Evolutionary conservation across 768 basidiomycete genomes (phyloP).

Genomic region (Psilocybe sp.): DNA sequence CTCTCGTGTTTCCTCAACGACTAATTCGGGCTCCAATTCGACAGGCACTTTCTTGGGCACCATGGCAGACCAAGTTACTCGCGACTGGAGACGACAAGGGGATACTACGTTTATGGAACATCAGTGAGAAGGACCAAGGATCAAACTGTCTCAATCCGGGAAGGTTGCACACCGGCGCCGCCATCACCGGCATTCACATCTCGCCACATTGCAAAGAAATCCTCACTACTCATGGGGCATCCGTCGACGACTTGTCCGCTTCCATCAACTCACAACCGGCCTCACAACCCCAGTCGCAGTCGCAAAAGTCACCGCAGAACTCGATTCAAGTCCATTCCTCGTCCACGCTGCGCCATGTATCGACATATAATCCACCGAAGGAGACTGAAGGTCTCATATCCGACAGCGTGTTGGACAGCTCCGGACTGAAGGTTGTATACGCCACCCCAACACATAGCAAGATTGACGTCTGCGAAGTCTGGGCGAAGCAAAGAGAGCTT

Average conservation of each 20-base stretch:
- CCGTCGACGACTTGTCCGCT: slow-evolving; percentile 6
- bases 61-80: slow-evolving; percentile 75
- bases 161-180: slow-evolving; percentile 48
- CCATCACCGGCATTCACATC: slow-evolving; percentile 70
- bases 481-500: slow-evolving; percentile 26
- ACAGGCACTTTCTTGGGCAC: slow-evolving; percentile 82
- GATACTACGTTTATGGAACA: slow-evolving; percentile 49
- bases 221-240: slow-evolving; percentile 69
- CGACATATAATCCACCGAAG: slow-evolving; percentile 31
- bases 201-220: slow-evolving; percentile 84
- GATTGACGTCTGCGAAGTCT: slow-evolving; percentile 26
- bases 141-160: slow-evolving; percentile 40
- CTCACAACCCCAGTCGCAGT: background rate
- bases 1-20: background rate
- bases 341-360: slow-evolving; percentile 59
- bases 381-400: slow-evolving; percentile 46
- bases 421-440: slow-evolving; percentile 24
- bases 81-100: slow-evolving; percentile 62
- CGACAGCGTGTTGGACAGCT: slow-evolving; percentile 44
- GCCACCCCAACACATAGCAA: slow-evolving; percentile 23
- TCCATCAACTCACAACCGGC: slow-evolving; percentile 15
- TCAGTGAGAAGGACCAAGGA: slow-evolving; percentile 20
- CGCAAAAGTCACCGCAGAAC: slow-evolving; percentile 19
- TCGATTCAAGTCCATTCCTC: slow-evolving; percentile 52
- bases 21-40: slow-evolving; percentile 1